A percentile compares a stretch with the other conserved stretches of the same genome.
Conservation (phyloP, 1,284 basidiomycete species). For the Rhodotorula sp. region DNA sequence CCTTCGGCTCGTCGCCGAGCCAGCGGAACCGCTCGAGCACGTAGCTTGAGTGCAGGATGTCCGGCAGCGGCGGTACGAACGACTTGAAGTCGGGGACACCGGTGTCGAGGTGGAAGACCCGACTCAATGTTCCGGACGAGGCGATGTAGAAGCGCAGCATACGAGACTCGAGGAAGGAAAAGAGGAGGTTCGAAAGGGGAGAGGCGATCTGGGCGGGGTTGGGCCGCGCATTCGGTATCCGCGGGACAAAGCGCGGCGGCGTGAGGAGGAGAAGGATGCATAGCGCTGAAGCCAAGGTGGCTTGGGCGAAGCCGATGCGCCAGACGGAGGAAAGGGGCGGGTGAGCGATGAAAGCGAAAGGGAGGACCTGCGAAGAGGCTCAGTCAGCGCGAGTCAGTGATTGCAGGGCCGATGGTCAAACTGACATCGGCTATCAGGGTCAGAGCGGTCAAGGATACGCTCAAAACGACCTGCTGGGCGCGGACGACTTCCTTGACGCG, state of each 20-base stretch:
- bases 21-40: conserved; percentile 27
- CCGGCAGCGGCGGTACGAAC: conserved; percentile 33
- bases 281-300: conserved; percentile 4
- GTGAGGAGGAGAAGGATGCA: conserved; percentile 22
- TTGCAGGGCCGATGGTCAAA: no score
- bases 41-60: conserved; percentile 19
- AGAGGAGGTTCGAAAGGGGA: conserved; percentile 33
- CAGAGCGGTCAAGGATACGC: background rate
- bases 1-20: conserved; percentile 16
- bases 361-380: conserved; percentile 4
- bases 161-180: conserved; percentile 32
- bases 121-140: background rate
- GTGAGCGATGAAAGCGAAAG: conserved; percentile 22
- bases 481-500: conserved; percentile 8
- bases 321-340: background rate
- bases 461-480: conserved; percentile 15
- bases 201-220: conserved; percentile 39
- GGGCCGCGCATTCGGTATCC: background rate
- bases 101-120: background rate
- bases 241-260: conserved; percentile 13
- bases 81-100: conserved; percentile 3
- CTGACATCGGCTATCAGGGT: conserved; percentile 3
- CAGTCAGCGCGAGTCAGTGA: background rate
- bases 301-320: conserved; percentile 20
- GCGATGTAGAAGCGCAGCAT: conserved; percentile 27